phyloP scores from a whole-genome alignment of 1,284 basidiomycete species.

The Anthracocystis panici-leucophaei region DNA sequence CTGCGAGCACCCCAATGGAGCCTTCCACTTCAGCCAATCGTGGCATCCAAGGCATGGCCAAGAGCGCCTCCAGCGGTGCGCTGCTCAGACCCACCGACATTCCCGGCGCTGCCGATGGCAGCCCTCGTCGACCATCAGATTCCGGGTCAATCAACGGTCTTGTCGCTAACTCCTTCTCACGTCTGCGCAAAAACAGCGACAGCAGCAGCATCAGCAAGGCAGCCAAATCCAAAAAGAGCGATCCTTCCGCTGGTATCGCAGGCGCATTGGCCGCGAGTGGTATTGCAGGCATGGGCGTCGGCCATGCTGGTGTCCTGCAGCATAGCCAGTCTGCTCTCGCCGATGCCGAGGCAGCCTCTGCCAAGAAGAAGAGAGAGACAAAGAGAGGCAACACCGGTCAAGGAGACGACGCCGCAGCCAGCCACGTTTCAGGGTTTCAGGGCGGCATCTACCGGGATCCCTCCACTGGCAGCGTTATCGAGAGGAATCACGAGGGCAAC shows the following conservation, averaged over 20 bases:
- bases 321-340: slow-evolving; percentile 32
- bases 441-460: slow-evolving; percentile 60
- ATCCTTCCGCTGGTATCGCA: slow-evolving; percentile 52
- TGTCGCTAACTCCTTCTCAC: slow-evolving; percentile 20
- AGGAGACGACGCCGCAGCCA: background rate
- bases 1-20: slow-evolving; percentile 33
- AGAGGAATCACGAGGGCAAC: slow-evolving; percentile 46
- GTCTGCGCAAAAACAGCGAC: slow-evolving; percentile 55
- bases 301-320: slow-evolving; percentile 39
- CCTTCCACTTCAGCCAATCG: slow-evolving; percentile 17
- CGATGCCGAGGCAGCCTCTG: slow-evolving; percentile 15
- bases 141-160: slow-evolving; percentile 19
- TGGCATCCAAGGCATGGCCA: slow-evolving; percentile 24
- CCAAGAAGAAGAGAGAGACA: slow-evolving; percentile 28
- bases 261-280: slow-evolving; percentile 62
- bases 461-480: slow-evolving; percentile 47
- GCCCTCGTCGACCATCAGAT: slow-evolving; percentile 43
- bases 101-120: slow-evolving; percentile 13
- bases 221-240: slow-evolving; percentile 28
- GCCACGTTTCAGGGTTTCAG: slow-evolving; percentile 32
- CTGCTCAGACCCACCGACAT: slow-evolving; percentile 38
- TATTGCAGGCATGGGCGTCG: slow-evolving; percentile 59
- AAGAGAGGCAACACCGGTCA: slow-evolving; percentile 3
- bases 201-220: slow-evolving; percentile 35
- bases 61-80: slow-evolving; percentile 41